phyloP scores from a whole-genome alignment of 169 alveolate species.

The Plasmodium cynomolgi region DNA sequence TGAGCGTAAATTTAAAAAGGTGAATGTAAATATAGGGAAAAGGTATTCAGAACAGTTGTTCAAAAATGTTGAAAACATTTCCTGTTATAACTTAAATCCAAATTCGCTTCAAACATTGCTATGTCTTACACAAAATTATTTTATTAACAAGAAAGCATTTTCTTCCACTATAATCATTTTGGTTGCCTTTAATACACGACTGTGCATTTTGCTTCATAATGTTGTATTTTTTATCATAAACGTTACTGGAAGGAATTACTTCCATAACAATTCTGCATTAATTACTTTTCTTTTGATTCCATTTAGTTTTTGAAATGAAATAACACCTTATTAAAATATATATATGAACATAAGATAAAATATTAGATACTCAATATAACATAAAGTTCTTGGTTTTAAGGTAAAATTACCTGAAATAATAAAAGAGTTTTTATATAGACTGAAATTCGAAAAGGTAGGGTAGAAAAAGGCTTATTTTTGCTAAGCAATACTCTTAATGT shows the following conservation, averaged over 20 bases:
- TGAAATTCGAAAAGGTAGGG: background rate
- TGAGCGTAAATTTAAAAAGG: background rate
- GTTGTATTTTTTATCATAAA: background rate
- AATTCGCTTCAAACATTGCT: background rate
- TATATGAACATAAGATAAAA: background rate
- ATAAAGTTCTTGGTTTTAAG: background rate
- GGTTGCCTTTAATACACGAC: background rate
- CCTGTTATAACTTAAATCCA: slow-evolving; percentile 6
- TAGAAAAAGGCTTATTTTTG: background rate
- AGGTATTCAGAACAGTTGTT: background rate
- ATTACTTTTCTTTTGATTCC: background rate
- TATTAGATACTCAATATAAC: background rate
- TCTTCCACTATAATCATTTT: background rate
- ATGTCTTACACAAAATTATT: background rate
- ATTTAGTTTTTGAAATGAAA: slow-evolving; percentile 1
- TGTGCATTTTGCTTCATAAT: background rate
- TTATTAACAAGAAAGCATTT: background rate
- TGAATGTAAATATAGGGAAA: background rate
- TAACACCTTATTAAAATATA: background rate
- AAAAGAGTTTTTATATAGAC: background rate
- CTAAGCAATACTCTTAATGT: background rate
- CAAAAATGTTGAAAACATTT: background rate
- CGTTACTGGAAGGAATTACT: background rate
- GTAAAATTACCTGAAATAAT: background rate
- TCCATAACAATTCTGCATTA: background rate